Conservation (phyloP, 139 green algal species). For the Tetradesmus obliquus region DNA sequence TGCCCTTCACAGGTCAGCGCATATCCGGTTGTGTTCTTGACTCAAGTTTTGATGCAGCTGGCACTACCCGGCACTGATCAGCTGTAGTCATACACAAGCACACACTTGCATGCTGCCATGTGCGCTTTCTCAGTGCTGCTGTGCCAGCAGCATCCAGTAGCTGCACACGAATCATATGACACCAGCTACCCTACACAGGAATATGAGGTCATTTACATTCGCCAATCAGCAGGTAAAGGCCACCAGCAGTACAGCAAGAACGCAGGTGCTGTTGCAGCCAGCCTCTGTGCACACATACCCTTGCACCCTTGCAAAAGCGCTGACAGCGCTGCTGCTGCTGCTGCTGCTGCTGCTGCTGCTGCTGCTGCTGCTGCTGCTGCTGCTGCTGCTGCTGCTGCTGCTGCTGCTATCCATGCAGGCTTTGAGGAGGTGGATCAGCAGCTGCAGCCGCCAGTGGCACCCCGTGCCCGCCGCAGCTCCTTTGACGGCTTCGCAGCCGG, state of each 20-base stretch:
- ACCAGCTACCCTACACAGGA: background rate
- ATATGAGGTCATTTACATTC: background rate
- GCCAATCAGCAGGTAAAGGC: background rate
- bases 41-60: no score
- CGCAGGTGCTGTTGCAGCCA: background rate
- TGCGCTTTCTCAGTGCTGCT: no score
- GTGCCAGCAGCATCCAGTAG: background rate
- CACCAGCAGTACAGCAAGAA: background rate
- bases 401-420: background rate
- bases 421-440: background rate
- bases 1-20: background rate
- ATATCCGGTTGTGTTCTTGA: no score
- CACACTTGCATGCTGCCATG: no score
- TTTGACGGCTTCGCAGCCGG: background rate
- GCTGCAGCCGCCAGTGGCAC: background rate
- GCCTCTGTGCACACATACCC: background rate
- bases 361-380: background rate
- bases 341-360: constrained; percentile 6
- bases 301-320: background rate
- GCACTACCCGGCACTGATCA: no score
- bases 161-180: background rate
- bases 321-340: constrained; percentile 8
- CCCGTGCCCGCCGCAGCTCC: background rate
- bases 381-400: background rate
- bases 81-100: no score